phyloP scores from a whole-genome alignment of 441 rosid genomes.

The Hypseocharis bilobata region DNA sequence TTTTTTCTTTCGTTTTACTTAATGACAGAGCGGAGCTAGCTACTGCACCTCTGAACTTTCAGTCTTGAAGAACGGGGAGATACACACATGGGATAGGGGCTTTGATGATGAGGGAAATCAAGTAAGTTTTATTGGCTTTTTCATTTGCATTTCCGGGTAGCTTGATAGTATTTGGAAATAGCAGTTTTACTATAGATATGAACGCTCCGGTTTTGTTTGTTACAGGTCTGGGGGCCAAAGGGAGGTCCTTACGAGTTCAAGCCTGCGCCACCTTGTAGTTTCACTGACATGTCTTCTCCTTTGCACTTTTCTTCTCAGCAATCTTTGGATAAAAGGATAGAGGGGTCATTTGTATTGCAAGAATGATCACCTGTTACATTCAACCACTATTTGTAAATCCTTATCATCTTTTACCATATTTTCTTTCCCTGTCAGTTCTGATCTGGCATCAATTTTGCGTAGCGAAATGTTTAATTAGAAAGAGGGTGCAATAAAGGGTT shows the following conservation, averaged over 20 bases:
- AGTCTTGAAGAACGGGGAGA: constrained; percentile 63
- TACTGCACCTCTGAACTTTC: constrained; percentile 54
- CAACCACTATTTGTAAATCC: constrained; percentile 17
- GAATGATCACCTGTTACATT: constrained; percentile 31
- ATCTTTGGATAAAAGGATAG: constrained; percentile 53
- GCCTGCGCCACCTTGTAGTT: constrained; percentile 56
- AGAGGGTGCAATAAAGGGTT: no score
- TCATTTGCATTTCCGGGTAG: neutral
- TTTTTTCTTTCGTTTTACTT: neutral
- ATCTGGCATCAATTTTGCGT: neutral
- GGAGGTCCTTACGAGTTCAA: constrained; percentile 80
- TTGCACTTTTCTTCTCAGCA: constrained; percentile 45
- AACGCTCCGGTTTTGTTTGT: constrained; percentile 11
- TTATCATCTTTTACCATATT: neutral
- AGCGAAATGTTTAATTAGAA: neutral
- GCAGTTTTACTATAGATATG: neutral
- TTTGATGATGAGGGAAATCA: constrained; percentile 65
- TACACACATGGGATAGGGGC: constrained; percentile 82
- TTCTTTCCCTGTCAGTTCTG: neutral
- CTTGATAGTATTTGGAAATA: neutral
- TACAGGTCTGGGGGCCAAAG: constrained; percentile 79
- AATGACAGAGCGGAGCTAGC: constrained; percentile 46
- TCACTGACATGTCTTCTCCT: constrained; percentile 45
- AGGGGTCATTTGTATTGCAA: constrained; percentile 69
- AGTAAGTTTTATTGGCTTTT: constrained; percentile 29